Evolutionary conservation across 116 monocot species (phyloP).

Genomic region (Papilionanthe hybrid): DNA sequence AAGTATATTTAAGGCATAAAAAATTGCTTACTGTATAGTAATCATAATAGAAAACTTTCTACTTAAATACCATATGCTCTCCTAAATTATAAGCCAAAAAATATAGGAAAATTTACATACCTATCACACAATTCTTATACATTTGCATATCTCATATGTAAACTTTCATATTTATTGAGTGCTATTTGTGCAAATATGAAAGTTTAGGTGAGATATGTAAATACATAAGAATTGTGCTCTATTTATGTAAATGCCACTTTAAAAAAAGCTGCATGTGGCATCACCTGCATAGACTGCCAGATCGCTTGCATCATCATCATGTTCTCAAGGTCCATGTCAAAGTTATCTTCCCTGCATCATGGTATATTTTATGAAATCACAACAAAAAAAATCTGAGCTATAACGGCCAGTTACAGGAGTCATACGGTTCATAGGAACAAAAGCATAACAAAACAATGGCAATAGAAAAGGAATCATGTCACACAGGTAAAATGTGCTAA

Average conservation of each 20-base stretch:
- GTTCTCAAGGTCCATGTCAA: slow-evolving; percentile 30
- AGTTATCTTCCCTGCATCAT: slow-evolving; percentile 23
- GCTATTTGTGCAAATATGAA: too few relatives aligned
- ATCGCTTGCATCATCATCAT: slow-evolving; percentile 32
- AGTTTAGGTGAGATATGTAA: too few relatives aligned
- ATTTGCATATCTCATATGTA: too few relatives aligned
- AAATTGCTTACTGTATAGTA: background rate
- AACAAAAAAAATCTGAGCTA: background rate
- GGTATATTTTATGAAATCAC: background rate
- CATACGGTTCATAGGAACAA: background rate
- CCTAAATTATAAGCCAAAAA: background rate
- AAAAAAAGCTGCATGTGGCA: background rate
- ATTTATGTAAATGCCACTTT: too few relatives aligned
- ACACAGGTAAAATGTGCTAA: too few relatives aligned
- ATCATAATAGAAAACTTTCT: background rate
- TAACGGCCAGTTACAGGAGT: background rate
- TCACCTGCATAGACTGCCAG: slow-evolving; percentile 31
- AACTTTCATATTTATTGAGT: too few relatives aligned
- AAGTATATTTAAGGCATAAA: slow-evolving; percentile 2
- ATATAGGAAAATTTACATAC: too few relatives aligned
- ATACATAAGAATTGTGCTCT: background rate
- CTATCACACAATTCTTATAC: too few relatives aligned
- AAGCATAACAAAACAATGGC: slow-evolving; percentile 4
- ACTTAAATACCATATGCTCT: background rate
- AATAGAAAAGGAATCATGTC: slow-evolving; percentile 3